Evolutionary conservation across 345 rosid genomes (phyloP), one percentile per base, ranked within the genome.

Genomic region (Theobroma cacao): DNA sequence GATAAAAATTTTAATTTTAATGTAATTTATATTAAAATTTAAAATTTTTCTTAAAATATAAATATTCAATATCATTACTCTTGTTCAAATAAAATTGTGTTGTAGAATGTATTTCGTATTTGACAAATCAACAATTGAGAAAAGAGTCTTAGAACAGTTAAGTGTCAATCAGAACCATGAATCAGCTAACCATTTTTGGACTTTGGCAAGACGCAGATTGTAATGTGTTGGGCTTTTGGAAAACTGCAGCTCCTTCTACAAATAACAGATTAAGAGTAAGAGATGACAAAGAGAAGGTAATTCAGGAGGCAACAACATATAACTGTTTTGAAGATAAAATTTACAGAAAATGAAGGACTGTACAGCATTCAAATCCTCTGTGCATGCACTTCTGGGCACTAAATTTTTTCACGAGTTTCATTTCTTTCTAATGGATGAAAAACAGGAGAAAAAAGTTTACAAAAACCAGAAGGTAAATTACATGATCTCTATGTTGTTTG

Each of bases 281-380:
- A 56, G 28, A 9, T n/a, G 28, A 18, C 4, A 56, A 56, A 5
- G 10, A n/a, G 30, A 70, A 13, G 3, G 34, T 5, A 47, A 45
- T 12, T 7, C 53, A 5, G n/a, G 48, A 3, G n/a, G 26, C 6
- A 7, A n/a, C 0, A 5, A 48, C 14, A 6, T 6, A 24, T 24
- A 31, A 18, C 15, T 17, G 7, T 13, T 45, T 45, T 40, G 12
- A 67, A 66, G n/a, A 15, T 31, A 66, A 50, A 63, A 72, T 76
- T 76, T 77, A 77, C 69, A 77, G 18, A 31, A 72, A 45, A 65
- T n/a, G 2, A 48, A 33, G 3, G 12, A 64, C 82, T 78, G 28
- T 50, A 78, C 77, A 31, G 28, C 14, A 26, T 55, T 38, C 26
- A 10, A 43, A 20, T 12, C 69, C 18, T 48, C 20, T 59, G 38